Evolutionary conservation across 371 early-diverging fungal species (phyloP).

Genomic region (Rhizopus sp.): DNA sequence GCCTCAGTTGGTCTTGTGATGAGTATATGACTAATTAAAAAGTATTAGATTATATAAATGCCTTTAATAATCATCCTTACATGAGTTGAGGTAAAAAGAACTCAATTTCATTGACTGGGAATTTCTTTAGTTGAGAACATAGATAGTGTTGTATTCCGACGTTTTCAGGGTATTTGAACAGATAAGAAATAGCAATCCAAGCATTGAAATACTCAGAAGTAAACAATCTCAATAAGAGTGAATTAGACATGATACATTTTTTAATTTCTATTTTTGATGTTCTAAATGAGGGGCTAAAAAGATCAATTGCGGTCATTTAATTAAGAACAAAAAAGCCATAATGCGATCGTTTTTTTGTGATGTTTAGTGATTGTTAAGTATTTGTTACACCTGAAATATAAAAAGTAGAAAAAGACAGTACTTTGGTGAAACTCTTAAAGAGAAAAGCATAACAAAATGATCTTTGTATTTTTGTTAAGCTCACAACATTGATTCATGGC

Average conservation of each 20-base stretch:
- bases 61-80: constrained; percentile 40
- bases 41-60: background rate
- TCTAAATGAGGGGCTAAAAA: too few species aligned
- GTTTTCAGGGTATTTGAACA: constrained; percentile 80
- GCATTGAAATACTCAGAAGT: constrained; percentile 89
- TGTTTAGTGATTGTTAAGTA: too few species aligned
- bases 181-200: constrained; percentile 90
- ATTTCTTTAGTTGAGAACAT: constrained; percentile 80
- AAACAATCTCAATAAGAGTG: constrained; percentile 75
- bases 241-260: constrained; percentile 36
- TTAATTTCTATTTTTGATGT: too few species aligned
- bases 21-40: background rate
- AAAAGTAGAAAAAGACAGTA: too few species aligned
- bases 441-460: too few species aligned
- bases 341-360: too few species aligned
- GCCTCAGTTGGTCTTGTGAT: constrained; percentile 69
- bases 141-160: constrained; percentile 93
- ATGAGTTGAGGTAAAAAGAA: constrained; percentile 89
- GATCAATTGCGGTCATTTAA: too few species aligned
- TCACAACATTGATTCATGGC: too few species aligned
- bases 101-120: constrained; percentile 73
- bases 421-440: too few species aligned
- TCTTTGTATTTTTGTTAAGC: too few species aligned
- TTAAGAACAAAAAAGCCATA: too few species aligned
- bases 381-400: too few species aligned